These are phyloP conservation scores for Trichothecium sympodiale DNA, from an alignment of 2,329 filamentous ascomycete species.

Conservation along the genomic window DNA sequence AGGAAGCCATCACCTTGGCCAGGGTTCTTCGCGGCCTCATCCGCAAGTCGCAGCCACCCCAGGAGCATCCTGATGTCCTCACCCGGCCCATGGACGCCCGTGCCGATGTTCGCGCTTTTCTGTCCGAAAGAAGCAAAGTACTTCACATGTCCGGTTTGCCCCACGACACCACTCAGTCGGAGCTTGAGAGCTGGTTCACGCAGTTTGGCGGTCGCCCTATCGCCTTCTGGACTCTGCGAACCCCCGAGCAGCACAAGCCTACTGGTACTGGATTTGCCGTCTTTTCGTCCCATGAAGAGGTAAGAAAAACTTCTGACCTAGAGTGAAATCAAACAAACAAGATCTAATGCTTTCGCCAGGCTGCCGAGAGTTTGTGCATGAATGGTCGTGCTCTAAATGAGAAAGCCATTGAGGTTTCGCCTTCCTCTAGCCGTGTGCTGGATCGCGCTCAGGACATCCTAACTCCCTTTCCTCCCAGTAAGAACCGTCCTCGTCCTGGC, in stretches of 20 bases:
- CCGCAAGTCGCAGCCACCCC: slow-evolving; percentile 86
- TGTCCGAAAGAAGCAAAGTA: slow-evolving; percentile 94
- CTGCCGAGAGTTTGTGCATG: slow-evolving; percentile 97
- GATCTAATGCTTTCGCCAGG: slow-evolving; percentile 46
- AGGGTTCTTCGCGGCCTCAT: slow-evolving; percentile 87
- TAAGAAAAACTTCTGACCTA: slow-evolving; percentile 31
- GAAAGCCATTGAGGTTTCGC: slow-evolving; percentile 97
- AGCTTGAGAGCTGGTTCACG: slow-evolving; percentile 98
- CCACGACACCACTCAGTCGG: slow-evolving; percentile 96
- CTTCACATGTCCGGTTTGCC: slow-evolving; percentile 95
- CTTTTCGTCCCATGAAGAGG: slow-evolving; percentile 98
- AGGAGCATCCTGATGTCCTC: slow-evolving; percentile 90
- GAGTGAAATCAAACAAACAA: background rate
- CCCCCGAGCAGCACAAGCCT: slow-evolving; percentile 98
- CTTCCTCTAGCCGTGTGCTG: slow-evolving; percentile 90
- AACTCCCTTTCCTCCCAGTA: slow-evolving; percentile 94
- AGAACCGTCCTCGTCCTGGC: slow-evolving; percentile 92
- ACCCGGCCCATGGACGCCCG: slow-evolving; percentile 93
- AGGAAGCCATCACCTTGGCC: slow-evolving; percentile 89
- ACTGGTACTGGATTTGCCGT: slow-evolving; percentile 97
- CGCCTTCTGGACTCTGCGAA: slow-evolving; percentile 96
- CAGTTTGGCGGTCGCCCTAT: slow-evolving; percentile 97
- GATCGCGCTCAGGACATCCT: slow-evolving; percentile 93
- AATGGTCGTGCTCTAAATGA: slow-evolving; percentile 96
- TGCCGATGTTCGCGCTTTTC: slow-evolving; percentile 90